These are phyloP conservation scores for Anthostomella pinea DNA, from an alignment of 2,329 filamentous ascomycete species.

Conservation along the genomic window DNA sequence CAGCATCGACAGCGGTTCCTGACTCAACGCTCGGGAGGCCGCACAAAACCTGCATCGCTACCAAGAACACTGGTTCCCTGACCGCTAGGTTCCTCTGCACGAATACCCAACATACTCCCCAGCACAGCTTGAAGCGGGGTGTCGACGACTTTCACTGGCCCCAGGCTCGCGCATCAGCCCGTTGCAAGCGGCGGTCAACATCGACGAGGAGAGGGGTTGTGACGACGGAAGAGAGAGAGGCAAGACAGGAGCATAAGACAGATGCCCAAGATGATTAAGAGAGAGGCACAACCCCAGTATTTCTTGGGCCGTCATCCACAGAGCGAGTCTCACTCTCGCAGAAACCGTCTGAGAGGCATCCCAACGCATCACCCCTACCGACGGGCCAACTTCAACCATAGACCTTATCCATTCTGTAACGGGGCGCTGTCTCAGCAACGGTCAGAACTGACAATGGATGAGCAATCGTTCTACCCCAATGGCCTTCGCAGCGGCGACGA, in stretches of 20 bases:
- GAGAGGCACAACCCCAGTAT: constrained; percentile 16
- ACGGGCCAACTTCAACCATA: background rate
- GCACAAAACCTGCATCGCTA: constrained; percentile 31
- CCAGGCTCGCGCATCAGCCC: constrained; percentile 18
- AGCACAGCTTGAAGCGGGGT: constrained; percentile 22
- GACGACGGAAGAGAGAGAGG: constrained; percentile 5
- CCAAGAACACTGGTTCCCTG: constrained; percentile 29
- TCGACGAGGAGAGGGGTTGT: constrained; percentile 11
- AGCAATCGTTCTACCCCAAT: constrained; percentile 21
- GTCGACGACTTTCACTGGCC: constrained; percentile 22
- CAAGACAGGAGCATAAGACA: constrained; percentile 16
- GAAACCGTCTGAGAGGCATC: constrained; percentile 12
- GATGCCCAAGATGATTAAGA: constrained; percentile 24
- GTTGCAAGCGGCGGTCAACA: constrained; percentile 29
- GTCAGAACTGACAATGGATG: constrained; percentile 20
- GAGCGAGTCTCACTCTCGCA: constrained; percentile 23
- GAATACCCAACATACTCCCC: constrained; percentile 28
- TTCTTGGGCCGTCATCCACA: constrained; percentile 19
- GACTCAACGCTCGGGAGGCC: constrained; percentile 31
- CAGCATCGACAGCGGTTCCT: constrained; percentile 24
- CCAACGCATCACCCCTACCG: constrained; percentile 2
- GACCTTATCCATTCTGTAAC: constrained; percentile 5
- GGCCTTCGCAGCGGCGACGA: constrained; percentile 26
- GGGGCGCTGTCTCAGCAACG: constrained; percentile 19
- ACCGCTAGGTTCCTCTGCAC: constrained; percentile 31